Conservation (phyloP, 805 yeast species). For the Wickerhamiella australiensis region DNA sequence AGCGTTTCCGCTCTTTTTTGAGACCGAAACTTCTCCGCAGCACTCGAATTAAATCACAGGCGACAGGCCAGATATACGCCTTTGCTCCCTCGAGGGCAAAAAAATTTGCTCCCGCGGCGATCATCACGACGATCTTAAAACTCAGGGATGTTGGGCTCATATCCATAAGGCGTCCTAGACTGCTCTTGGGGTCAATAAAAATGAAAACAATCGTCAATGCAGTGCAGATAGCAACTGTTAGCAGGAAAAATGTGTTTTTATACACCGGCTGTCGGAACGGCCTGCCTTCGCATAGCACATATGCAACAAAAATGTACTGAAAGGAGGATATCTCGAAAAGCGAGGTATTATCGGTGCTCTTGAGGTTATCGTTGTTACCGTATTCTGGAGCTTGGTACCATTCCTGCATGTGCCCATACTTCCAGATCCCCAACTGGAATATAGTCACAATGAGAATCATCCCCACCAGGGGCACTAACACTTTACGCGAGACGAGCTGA, state of each 20-base stretch:
- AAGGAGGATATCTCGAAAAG: slow-evolving; percentile 70
- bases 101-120: slow-evolving; percentile 40
- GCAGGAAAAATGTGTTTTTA: slow-evolving; percentile 55
- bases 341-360: slow-evolving; percentile 81
- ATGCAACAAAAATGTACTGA: slow-evolving; percentile 77
- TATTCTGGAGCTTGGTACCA: slow-evolving; percentile 80
- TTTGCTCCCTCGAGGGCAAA: slow-evolving; percentile 37
- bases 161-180: slow-evolving; percentile 61
- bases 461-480: slow-evolving; percentile 69
- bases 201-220: slow-evolving; percentile 44
- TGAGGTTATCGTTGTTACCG: slow-evolving; percentile 68
- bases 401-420: slow-evolving; percentile 34
- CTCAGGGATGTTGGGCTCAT: slow-evolving; percentile 45
- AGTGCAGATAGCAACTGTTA: slow-evolving; percentile 43
- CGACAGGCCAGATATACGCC: slow-evolving; percentile 25
- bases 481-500: slow-evolving; percentile 78
- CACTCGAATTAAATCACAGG: slow-evolving; percentile 12
- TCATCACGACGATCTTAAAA: slow-evolving; percentile 35
- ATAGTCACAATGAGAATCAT: slow-evolving; percentile 51
- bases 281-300: slow-evolving; percentile 80
- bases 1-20: slow-evolving; percentile 27
- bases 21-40: slow-evolving; percentile 17
- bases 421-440: slow-evolving; percentile 69
- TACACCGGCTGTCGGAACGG: slow-evolving; percentile 76
- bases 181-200: slow-evolving; percentile 36